Evolutionary conservation across 495 filamentous ascomycete species (phyloP).

Genomic region (Symbiotaphrina buchneri): DNA sequence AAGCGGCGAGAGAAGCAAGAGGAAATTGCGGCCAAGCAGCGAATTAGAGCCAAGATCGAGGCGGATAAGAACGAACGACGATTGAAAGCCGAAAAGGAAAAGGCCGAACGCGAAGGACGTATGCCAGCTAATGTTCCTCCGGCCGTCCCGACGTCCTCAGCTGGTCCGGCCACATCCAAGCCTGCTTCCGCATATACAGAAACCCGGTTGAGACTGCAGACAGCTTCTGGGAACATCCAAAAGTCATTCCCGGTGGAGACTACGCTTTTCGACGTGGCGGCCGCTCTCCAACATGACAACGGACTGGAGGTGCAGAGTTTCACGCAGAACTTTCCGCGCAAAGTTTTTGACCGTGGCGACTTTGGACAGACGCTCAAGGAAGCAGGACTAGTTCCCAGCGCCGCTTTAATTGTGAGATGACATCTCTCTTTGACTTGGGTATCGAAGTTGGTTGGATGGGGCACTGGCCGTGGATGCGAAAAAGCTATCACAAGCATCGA

Average conservation of each 20-base stretch:
- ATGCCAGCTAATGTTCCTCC: constrained; percentile 18
- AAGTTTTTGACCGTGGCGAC: constrained; percentile 50
- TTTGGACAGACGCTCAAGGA: constrained; percentile 86
- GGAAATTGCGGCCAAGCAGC: constrained; percentile 69
- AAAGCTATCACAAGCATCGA: too few species aligned
- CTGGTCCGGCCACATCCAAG: constrained; percentile 25
- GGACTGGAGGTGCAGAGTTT: constrained; percentile 49
- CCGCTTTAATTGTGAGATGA: constrained; percentile 56
- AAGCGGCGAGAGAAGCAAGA: constrained; percentile 73
- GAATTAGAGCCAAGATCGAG: constrained; percentile 77
- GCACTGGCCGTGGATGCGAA: too few species aligned
- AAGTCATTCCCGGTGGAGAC: constrained; percentile 71
- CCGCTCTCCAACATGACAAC: constrained; percentile 40
- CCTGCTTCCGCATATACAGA: constrained; percentile 47
- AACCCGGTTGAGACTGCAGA: constrained; percentile 64
- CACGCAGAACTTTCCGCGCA: constrained; percentile 66
- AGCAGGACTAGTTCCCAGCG: constrained; percentile 71
- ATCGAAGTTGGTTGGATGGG: too few species aligned
- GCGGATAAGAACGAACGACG: constrained; percentile 74
- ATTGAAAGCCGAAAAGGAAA: constrained; percentile 60
- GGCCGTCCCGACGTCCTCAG: constrained; percentile 11
- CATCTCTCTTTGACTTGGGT: too few species aligned
- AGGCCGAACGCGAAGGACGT: constrained; percentile 59
- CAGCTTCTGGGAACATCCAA: constrained; percentile 43
- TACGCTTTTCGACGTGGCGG: constrained; percentile 84